Percentiles rank a stretch among this genome's conserved stretches.
phyloP scores from a whole-genome alignment of 2,329 filamentous ascomycete genomes.

The Orbilia oligospora region DNA sequence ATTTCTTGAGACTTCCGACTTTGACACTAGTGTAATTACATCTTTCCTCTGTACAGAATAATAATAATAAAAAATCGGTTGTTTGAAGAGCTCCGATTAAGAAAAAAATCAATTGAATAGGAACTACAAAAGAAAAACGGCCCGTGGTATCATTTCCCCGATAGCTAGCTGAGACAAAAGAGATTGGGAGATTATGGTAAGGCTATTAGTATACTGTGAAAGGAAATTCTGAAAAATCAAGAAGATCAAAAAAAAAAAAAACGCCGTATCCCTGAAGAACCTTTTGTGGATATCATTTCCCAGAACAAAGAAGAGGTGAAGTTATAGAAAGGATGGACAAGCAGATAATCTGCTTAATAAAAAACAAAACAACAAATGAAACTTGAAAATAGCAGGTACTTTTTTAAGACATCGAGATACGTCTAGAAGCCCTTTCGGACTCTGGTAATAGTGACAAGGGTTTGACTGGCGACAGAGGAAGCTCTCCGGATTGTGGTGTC shows the following conservation, averaged over 20 bases:
- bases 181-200: slow-evolving; percentile 10
- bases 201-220: slow-evolving; percentile 25
- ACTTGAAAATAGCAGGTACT: slow-evolving; percentile 7
- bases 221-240: slow-evolving; percentile 22
- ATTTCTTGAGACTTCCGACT: slow-evolving; percentile 4
- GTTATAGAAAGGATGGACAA: not conserved
- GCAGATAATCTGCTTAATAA: not conserved
- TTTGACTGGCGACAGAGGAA: slow-evolving; percentile 32
- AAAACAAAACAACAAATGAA: slow-evolving; percentile 7
- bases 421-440: slow-evolving; percentile 17
- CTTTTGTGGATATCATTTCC: slow-evolving; percentile 28
- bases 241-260: not conserved
- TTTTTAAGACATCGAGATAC: slow-evolving; percentile 23
- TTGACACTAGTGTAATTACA: slow-evolving; percentile 13
- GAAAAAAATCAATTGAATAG: not conserved
- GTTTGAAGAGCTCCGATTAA: slow-evolving; percentile 16
- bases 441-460: slow-evolving; percentile 18
- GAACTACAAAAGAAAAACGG: slow-evolving; percentile 4
- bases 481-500: not conserved
- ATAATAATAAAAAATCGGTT: too few species aligned
- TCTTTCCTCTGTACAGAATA: not conserved
- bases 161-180: slow-evolving; percentile 6
- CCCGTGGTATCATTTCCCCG: slow-evolving; percentile 23
- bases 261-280: slow-evolving; percentile 14
- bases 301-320: slow-evolving; percentile 24